Percentiles rank a stretch among this genome's conserved stretches.
These are phyloP conservation scores for Paramecium caudatum DNA, from an alignment of 73 alveolate species.

Conservation along the genomic window DNA sequence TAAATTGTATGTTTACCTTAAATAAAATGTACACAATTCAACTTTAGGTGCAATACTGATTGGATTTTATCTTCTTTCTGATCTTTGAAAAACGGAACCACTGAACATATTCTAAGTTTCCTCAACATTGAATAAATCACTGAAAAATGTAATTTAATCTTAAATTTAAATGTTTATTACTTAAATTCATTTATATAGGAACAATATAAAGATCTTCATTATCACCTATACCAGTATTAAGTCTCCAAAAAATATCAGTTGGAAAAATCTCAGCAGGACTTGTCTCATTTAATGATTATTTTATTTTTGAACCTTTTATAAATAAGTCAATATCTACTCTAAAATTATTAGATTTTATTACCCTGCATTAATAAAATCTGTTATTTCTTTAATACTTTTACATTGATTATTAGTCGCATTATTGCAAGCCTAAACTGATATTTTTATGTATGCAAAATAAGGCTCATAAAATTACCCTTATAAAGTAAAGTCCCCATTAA, in stretches of 20 bases:
- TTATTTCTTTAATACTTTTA: background rate
- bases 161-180: background rate
- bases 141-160: background rate
- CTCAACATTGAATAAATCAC: background rate
- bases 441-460: slow-evolving; percentile 19
- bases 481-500: slow-evolving; percentile 9
- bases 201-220: slow-evolving; percentile 44
- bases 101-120: background rate
- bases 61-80: slow-evolving; percentile 56
- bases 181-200: slow-evolving; percentile 15
- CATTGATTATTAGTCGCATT: background rate
- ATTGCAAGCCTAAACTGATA: background rate
- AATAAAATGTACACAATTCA: slow-evolving; percentile 20
- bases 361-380: slow-evolving; percentile 36
- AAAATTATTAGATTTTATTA: background rate
- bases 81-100: slow-evolving; percentile 14
- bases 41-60: background rate
- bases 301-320: slow-evolving; percentile 35
- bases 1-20: background rate
- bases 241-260: slow-evolving; percentile 29
- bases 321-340: slow-evolving; percentile 27
- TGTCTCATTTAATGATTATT: background rate
- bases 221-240: background rate
- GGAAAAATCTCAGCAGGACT: slow-evolving; percentile 56
- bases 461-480: slow-evolving; percentile 48